These are phyloP conservation scores for Solanum etuberosum DNA, from an alignment of 257 asterid species.

Conservation along the genomic window DNA sequence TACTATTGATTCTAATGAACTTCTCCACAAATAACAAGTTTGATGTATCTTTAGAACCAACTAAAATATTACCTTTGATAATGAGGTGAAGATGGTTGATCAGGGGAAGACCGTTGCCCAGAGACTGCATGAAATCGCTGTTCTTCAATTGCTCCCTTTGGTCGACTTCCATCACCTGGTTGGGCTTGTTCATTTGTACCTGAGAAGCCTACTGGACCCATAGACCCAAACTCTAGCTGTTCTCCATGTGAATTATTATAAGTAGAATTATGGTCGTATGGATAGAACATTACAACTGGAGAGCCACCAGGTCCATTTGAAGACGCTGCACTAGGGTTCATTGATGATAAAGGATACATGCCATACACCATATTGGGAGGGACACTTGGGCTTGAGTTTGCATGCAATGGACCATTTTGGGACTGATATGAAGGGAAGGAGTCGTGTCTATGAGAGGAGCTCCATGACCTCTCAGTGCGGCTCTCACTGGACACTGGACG, in stretches of 20 bases:
- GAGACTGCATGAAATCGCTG: slow-evolving; percentile 25
- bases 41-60: neutral
- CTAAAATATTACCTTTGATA: slow-evolving; percentile 41
- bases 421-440: slow-evolving; percentile 42
- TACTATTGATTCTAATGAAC: neutral
- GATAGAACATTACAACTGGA: slow-evolving; percentile 68
- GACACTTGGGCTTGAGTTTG: slow-evolving; percentile 44
- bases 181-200: slow-evolving; percentile 53
- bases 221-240: slow-evolving; percentile 80
- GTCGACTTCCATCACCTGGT: slow-evolving; percentile 41
- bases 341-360: slow-evolving; percentile 49
- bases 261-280: slow-evolving; percentile 34
- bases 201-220: slow-evolving; percentile 54
- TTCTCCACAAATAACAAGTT: neutral
- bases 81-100: slow-evolving; percentile 76
- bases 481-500: slow-evolving; percentile 38
- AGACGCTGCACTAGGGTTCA: slow-evolving; percentile 36
- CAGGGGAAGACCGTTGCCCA: slow-evolving; percentile 57
- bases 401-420: slow-evolving; percentile 58
- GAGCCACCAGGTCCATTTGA: slow-evolving; percentile 28
- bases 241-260: slow-evolving; percentile 50
- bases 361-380: slow-evolving; percentile 38
- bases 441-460: slow-evolving; percentile 19
- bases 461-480: slow-evolving; percentile 62
- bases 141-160: slow-evolving; percentile 38